These are phyloP conservation scores for Hyaloscypha hepaticicola DNA, from an alignment of 495 filamentous ascomycete species.

Conservation along the genomic window DNA sequence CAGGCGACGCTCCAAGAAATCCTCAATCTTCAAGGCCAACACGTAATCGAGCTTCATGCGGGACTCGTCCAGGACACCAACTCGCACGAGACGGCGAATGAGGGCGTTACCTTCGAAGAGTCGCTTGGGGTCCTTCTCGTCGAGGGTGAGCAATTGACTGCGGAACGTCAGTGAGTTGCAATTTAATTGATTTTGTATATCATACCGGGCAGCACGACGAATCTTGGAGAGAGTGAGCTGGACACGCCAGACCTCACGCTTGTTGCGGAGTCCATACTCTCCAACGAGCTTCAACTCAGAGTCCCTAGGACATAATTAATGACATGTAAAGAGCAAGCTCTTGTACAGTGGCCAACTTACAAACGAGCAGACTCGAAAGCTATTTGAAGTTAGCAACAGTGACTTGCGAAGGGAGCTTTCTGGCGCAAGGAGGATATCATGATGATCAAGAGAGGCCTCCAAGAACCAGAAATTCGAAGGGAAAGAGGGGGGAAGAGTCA, in stretches of 20 bases:
- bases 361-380: slow-evolving; percentile 99
- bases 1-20: slow-evolving; percentile 99
- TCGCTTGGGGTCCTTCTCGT: slow-evolving; percentile 99
- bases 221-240: slow-evolving; percentile 99
- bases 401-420: not conserved
- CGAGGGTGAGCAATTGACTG: slow-evolving; percentile 98
- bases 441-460: not conserved
- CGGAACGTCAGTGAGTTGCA: slow-evolving; percentile 23
- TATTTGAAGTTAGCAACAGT: slow-evolving; percentile 40
- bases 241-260: slow-evolving; percentile 99
- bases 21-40: slow-evolving; percentile 93
- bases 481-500: not conserved
- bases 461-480: not conserved
- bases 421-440: not conserved
- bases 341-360: slow-evolving; percentile 96
- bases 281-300: slow-evolving; percentile 98
- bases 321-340: slow-evolving; percentile 98
- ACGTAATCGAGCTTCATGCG: slow-evolving; percentile 99
- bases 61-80: slow-evolving; percentile 98
- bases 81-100: slow-evolving; percentile 98
- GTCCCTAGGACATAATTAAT: slow-evolving; percentile 80
- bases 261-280: slow-evolving; percentile 98
- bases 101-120: slow-evolving; percentile 99
- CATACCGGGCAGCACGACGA: slow-evolving; percentile 99
- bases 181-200: slow-evolving; percentile 20